A percentile compares a stretch with the other conserved stretches of the same genome.
These are phyloP conservation scores for Rostrohypoxylon terebratum DNA, from an alignment of 495 filamentous ascomycete species.

Conservation along the genomic window DNA sequence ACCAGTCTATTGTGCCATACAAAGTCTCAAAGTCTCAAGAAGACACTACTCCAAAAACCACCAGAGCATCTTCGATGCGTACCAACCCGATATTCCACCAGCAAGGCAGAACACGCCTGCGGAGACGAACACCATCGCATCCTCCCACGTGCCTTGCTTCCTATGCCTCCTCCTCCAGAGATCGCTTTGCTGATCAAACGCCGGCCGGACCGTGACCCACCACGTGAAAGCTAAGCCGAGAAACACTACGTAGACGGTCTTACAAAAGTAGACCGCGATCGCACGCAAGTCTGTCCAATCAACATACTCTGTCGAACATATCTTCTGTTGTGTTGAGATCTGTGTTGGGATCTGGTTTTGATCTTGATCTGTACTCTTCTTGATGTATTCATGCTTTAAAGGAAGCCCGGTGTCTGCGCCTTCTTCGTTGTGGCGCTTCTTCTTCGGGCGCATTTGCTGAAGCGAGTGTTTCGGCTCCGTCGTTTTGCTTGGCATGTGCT, in stretches of 20 bases:
- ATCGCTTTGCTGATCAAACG: constrained; percentile 46
- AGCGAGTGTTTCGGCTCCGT: constrained; percentile 33
- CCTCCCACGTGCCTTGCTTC: constrained; percentile 45
- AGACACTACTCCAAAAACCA: constrained; percentile 23
- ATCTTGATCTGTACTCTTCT: neutral
- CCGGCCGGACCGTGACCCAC: constrained; percentile 47
- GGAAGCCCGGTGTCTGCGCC: constrained; percentile 32
- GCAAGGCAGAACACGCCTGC: constrained; percentile 38
- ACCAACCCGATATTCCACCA: constrained; percentile 34
- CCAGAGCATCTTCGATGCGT: constrained; percentile 17
- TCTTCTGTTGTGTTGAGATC: constrained; percentile 14
- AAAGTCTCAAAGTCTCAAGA: constrained; percentile 1
- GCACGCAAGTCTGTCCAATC: neutral
- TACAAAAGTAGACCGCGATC: constrained; percentile 20
- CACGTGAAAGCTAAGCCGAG: constrained; percentile 37
- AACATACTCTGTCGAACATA: neutral
- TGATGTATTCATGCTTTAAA: constrained; percentile 31
- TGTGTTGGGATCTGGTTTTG: constrained; percentile 8
- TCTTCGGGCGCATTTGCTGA: constrained; percentile 24
- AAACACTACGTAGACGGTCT: constrained; percentile 32
- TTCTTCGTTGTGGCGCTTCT: constrained; percentile 36
- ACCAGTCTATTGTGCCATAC: constrained; percentile 14
- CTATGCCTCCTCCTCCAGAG: constrained; percentile 44
- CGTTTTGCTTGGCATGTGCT: constrained; percentile 15
- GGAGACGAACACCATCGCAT: constrained; percentile 37